Base-by-base conservation (phyloP, 106 monocot species). In the Dendrobium huoshanense region DNA sequence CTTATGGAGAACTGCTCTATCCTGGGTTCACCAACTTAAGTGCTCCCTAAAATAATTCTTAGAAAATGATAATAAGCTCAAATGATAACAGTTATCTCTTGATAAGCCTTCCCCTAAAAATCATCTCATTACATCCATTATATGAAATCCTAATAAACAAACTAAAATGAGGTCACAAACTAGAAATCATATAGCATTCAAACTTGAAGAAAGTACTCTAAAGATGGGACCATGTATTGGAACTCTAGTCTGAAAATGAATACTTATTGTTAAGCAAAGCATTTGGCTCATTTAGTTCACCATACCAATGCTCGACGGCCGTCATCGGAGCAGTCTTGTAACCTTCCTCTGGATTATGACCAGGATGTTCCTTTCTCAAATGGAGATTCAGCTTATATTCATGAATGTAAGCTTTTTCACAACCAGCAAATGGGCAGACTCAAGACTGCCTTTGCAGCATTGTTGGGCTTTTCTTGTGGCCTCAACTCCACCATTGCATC, bases 311-410 rank as follows among this genome's bases (percentile, higher is more conserved):
- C 3, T 83, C 85, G 31, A 56, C 33, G 5, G 20, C n/a, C 0
- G 22, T 22, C 31, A 31, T 31, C 6, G 78, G 19, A 49, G 31
- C 55, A 16, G 13, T 80, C 51, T 67, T 88, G 59, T 48, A 67
- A 40, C 55, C 61, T 16, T 84, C 86, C 54, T 75, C 84, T n/a
- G 75, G 42, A 27, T 79, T 86, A 40, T 86, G 82, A 16, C 77
- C 89, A 51, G 89, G 86, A 61, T 92, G 92, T 47, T 89, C 87
- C 80, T 75, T 85, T 75, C 82, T 89, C 77, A 92, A 76, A 82
- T 92, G 92, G 42, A 92, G 89, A 48, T 89, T 92, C 77, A 92
- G 68, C 77, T 92, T 92, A 61, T 92, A 92, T 83, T 89, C 87
- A 18, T 92, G 92, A 59, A 89, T 89, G 83, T 92, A 92, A 16